Percentiles rank a stretch among this genome's conserved stretches.
phyloP scores from a whole-genome alignment of 2,329 filamentous ascomycete genomes.

The Scedosporium aurantiacum region DNA sequence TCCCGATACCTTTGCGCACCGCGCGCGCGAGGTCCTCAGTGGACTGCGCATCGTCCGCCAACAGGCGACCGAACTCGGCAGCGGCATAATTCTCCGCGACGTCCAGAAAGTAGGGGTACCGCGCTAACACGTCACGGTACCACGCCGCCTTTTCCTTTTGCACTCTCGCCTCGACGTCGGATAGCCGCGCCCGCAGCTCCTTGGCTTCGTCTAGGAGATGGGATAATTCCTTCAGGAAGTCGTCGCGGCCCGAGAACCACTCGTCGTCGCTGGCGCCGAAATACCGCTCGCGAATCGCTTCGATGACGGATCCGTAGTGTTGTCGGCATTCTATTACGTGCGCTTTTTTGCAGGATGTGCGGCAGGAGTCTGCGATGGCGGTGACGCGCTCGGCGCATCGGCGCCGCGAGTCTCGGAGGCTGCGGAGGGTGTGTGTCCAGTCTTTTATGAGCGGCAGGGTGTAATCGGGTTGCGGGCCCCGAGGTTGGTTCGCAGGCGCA shows the following conservation, averaged over 20 bases:
- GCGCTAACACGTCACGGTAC: conserved; percentile 35
- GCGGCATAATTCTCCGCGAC: conserved; percentile 17
- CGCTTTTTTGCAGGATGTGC: conserved; percentile 28
- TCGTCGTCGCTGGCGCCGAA: conserved; percentile 2
- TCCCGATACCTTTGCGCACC: conserved; percentile 25
- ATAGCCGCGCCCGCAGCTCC: conserved; percentile 29
- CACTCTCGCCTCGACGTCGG: conserved; percentile 37
- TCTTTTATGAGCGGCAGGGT: conserved; percentile 8
- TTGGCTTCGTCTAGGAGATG: conserved; percentile 36
- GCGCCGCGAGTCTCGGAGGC: conserved; percentile 8
- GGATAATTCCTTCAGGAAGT: conserved; percentile 39
- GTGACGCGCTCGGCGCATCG: conserved; percentile 30
- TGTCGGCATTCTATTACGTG: conserved; percentile 33
- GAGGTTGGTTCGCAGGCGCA: not conserved
- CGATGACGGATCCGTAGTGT: conserved; percentile 37
- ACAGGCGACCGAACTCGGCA: conserved; percentile 22
- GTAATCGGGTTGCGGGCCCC: not conserved
- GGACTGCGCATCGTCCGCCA: conserved; percentile 25
- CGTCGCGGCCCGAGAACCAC: conserved; percentile 40
- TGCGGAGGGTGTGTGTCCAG: conserved; percentile 9
- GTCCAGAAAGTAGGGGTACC: conserved; percentile 26
- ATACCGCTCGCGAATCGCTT: conserved; percentile 29
- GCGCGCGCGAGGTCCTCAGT: conserved; percentile 24
- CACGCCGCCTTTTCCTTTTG: conserved; percentile 40
- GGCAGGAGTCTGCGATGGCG: conserved; percentile 31